phyloP scores from a whole-genome alignment of 805 yeast genomes.

The Helenozyma rhizophorensis region DNA sequence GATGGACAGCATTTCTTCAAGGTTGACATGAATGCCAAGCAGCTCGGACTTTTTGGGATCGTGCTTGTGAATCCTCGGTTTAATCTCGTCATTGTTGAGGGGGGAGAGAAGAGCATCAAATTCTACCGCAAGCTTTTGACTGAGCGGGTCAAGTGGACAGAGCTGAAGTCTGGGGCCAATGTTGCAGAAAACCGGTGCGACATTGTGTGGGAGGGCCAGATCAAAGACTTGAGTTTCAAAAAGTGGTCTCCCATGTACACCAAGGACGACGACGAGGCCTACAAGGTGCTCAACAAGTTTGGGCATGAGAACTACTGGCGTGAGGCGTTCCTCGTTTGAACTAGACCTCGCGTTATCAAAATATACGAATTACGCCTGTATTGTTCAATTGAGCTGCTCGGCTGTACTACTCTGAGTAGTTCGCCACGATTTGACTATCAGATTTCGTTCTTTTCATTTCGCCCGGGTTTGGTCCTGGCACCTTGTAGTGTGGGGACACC shows the following conservation, averaged over 20 bases:
- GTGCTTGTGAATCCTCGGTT: constrained; percentile 44
- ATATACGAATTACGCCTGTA: no score
- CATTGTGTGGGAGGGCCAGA: constrained; percentile 69
- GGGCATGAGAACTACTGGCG: constrained; percentile 58
- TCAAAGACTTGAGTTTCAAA: constrained; percentile 49
- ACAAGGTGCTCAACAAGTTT: constrained; percentile 45
- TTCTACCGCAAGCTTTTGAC: constrained; percentile 59
- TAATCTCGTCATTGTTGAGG: constrained; percentile 68
- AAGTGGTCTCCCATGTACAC: constrained; percentile 67
- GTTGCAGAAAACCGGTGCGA: constrained; percentile 41
- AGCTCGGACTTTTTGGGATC: constrained; percentile 62
- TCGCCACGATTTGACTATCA: no score
- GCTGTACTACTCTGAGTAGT: no score
- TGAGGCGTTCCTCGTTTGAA: constrained; percentile 14
- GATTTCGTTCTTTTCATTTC: no score
- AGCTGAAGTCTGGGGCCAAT: constrained; percentile 26
- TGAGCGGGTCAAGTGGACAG: constrained; percentile 68
- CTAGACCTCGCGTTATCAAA: no score
- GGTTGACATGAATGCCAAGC: constrained; percentile 76
- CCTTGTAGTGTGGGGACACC: no score
- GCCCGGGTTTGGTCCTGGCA: no score
- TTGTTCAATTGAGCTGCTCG: no score
- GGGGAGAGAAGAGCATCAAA: constrained; percentile 58
- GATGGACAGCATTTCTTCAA: constrained; percentile 70
- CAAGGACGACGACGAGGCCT: constrained; percentile 46